A percentile compares a stretch with the other conserved stretches of the same genome.
These are phyloP conservation scores for Holtermannia corniformis DNA, from an alignment of 768 basidiomycete genomes.

Conservation along the genomic window DNA sequence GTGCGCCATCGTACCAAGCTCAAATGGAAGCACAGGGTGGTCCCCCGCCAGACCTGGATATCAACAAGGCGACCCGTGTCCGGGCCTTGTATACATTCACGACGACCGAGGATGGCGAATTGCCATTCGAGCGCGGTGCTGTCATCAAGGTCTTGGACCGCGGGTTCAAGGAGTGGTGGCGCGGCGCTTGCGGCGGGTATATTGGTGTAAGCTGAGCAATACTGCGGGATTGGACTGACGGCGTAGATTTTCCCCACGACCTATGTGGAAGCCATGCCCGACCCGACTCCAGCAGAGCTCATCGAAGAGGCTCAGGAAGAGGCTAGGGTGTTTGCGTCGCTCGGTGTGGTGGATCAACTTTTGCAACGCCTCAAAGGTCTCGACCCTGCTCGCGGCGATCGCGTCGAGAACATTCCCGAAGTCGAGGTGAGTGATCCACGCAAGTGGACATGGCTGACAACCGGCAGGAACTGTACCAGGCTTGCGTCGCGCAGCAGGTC, in stretches of 20 bases:
- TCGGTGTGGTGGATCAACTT: constrained; percentile 39
- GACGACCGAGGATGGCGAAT: constrained; percentile 76
- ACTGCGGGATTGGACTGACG: background rate
- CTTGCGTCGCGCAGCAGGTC: constrained; percentile 77
- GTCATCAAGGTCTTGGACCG: constrained; percentile 91
- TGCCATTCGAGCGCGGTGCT: constrained; percentile 84
- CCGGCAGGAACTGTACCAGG: constrained; percentile 73
- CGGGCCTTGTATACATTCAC: constrained; percentile 81
- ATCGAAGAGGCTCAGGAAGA: constrained; percentile 78
- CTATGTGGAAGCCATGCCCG: constrained; percentile 68
- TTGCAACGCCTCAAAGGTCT: constrained; percentile 55
- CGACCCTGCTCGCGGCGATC: constrained; percentile 63
- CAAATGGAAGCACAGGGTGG: constrained; percentile 28
- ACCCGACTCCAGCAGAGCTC: constrained; percentile 66
- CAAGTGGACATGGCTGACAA: background rate
- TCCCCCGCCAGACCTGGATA: constrained; percentile 27
- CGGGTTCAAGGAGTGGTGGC: constrained; percentile 94
- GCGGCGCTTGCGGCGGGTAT: constrained; percentile 77
- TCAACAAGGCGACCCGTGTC: constrained; percentile 63
- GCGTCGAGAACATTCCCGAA: constrained; percentile 83
- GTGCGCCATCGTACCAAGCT: constrained; percentile 2
- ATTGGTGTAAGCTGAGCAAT: constrained; percentile 44
- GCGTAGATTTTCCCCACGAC: constrained; percentile 80
- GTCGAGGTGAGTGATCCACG: constrained; percentile 49
- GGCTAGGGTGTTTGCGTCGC: constrained; percentile 64